Base-by-base conservation (phyloP, 1,284 basidiomycete species). In the Pyrrhoderma noxium region DNA sequence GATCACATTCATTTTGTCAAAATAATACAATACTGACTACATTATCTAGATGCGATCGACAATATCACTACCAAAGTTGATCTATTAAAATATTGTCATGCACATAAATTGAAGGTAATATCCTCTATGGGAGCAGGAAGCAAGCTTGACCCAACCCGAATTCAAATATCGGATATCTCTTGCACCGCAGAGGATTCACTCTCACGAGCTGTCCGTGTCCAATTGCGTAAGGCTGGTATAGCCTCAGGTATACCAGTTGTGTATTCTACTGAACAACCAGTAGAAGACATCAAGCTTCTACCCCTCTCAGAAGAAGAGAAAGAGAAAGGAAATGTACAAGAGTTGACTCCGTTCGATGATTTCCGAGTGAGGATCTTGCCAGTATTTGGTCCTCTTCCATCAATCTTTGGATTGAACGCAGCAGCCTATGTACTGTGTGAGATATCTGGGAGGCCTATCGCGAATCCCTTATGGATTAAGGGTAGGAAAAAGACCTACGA, bases 61-160 rank as follows among this genome's bases (percentile, higher is more conserved):
- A 97, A 99, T 65, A 93, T 98, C 57, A 80, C 89, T 42, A 95
- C 95, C 1, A 98, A 98, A 67, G 87, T 93, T 19, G 89, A 94
- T 60, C 71, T 95, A 23, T 73, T 96, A 7, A 83, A 87, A 51
- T 83, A 93, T 63, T 95, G 93, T 61, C 77, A 86, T 59, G 76
- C 83, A 53, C 73, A 83, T 57, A 64, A 73, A 34, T 82, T 93
- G 66, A 89, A 89, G 71, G 87, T 96, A 16, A 96, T 99, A 67
- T 90, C 93, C 1, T 93, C 92, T 16, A 96, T 99, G 92, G 96
- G 96, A 39, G 92, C 95, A 1, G 88, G 94, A n/a, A 90, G 94
- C 5, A 99, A 99, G 70, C 79, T 78, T 55, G 96, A 99, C 65
- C 93, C 96, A 0, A 96, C 93, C 3, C 79, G 93, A 27, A 80